A percentile compares a stretch with the other conserved stretches of the same genome.
Evolutionary conservation across 495 filamentous ascomycete species (phyloP).

Genomic region (Penicillium cosmopolitanum): DNA sequence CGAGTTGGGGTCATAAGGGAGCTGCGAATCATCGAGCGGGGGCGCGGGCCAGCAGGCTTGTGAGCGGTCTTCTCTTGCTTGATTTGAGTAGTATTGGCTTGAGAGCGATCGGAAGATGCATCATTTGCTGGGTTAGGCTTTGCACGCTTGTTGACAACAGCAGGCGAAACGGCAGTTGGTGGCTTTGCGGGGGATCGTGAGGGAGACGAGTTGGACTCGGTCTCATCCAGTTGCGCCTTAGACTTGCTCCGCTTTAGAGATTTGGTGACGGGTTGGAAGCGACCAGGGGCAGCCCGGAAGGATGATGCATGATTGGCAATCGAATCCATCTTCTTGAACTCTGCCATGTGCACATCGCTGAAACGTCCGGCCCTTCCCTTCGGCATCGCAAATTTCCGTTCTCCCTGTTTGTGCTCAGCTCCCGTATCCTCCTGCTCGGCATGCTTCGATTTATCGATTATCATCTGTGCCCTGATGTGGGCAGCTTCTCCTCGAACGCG

Average conservation of each 20-base stretch:
- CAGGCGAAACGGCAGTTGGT: constrained; percentile 28
- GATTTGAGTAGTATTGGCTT: constrained; percentile 22
- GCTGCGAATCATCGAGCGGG: constrained; percentile 37
- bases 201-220: constrained; percentile 40
- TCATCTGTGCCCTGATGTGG: constrained; percentile 67
- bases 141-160: constrained; percentile 58
- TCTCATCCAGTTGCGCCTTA: constrained; percentile 70
- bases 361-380: constrained; percentile 78
- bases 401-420: constrained; percentile 42
- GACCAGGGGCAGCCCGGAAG: constrained; percentile 66
- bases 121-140: constrained; percentile 64
- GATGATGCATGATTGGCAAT: constrained; percentile 83
- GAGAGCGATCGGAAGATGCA: constrained; percentile 45
- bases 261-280: constrained; percentile 55
- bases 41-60: constrained; percentile 45
- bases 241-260: constrained; percentile 76
- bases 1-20: constrained; percentile 79
- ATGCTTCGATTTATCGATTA: constrained; percentile 54
- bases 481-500: constrained; percentile 70
- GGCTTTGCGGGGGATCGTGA: constrained; percentile 45
- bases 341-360: constrained; percentile 78
- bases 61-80: constrained; percentile 42
- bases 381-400: constrained; percentile 74
- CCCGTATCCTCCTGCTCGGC: constrained; percentile 33
- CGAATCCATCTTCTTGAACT: constrained; percentile 97